These are phyloP conservation scores for Zarea fungicola DNA, from an alignment of 2,329 filamentous ascomycete species.

Conservation along the genomic window DNA sequence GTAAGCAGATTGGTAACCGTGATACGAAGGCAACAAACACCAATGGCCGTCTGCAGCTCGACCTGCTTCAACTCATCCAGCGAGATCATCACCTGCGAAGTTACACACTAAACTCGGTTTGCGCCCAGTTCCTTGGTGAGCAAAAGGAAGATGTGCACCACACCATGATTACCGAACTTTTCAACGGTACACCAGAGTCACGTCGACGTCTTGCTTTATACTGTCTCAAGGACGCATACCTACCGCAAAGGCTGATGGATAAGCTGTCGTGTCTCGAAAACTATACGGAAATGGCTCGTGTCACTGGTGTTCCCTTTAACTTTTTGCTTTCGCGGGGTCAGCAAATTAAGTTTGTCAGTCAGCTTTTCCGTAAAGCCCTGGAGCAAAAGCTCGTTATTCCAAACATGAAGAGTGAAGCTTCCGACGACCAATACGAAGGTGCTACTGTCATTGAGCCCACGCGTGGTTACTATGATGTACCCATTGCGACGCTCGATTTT, in stretches of 20 bases:
- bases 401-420: conserved; percentile 65
- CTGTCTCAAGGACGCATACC: conserved; percentile 94
- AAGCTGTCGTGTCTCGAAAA: conserved; percentile 98
- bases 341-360: conserved; percentile 96
- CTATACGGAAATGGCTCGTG: conserved; percentile 99
- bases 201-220: conserved; percentile 87
- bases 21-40: conserved; percentile 94
- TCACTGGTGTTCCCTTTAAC: conserved; percentile 97
- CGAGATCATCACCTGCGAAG: conserved; percentile 92
- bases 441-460: conserved; percentile 96
- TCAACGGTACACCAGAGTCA: conserved; percentile 93
- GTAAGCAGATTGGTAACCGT: conserved; percentile 96
- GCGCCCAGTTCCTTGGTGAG: conserved; percentile 87
- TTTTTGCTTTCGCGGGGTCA: conserved; percentile 87
- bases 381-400: conserved; percentile 94
- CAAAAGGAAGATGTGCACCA: conserved; percentile 99
- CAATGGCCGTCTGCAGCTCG: conserved; percentile 86
- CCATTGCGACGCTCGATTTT: conserved; percentile 96
- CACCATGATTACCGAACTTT: conserved; percentile 98
- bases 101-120: conserved; percentile 96
- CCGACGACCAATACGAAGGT: conserved; percentile 91
- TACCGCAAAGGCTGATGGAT: conserved; percentile 91
- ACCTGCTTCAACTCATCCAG: conserved; percentile 91
- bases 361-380: conserved; percentile 89
- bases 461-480: conserved; percentile 89